Conservation (phyloP, 345 rosid genomes). For the Hypericum perforatum region DNA sequence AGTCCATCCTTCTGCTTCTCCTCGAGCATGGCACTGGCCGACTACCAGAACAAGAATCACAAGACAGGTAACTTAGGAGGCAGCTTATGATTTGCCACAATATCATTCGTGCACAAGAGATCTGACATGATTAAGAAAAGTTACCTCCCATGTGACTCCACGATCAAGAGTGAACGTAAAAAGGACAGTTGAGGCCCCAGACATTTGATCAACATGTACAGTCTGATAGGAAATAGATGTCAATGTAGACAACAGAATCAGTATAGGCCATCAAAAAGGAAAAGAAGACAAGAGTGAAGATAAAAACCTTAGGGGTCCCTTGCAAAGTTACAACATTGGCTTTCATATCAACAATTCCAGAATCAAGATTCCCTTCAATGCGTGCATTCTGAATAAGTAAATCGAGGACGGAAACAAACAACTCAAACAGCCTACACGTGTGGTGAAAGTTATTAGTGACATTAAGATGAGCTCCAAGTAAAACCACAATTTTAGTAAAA, state of each 20-base stretch:
- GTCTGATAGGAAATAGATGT: slow-evolving; percentile 40
- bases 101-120: neutral
- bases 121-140: neutral
- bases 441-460: slow-evolving; percentile 18
- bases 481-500: slow-evolving; percentile 6
- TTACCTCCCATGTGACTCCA: slow-evolving; percentile 93
- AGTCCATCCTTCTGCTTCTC: slow-evolving; percentile 76
- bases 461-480: slow-evolving; percentile 8
- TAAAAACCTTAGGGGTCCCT: slow-evolving; percentile 78
- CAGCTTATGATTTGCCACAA: neutral
- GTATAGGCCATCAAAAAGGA: neutral
- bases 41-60: slow-evolving; percentile 30
- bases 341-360: slow-evolving; percentile 92
- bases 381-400: slow-evolving; percentile 91
- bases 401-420: slow-evolving; percentile 79
- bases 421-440: slow-evolving; percentile 71
- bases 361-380: slow-evolving; percentile 85
- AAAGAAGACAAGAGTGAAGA: slow-evolving; percentile 16
- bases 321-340: slow-evolving; percentile 71
- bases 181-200: slow-evolving; percentile 87
- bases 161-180: slow-evolving; percentile 89
- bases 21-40: slow-evolving; percentile 63
- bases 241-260: slow-evolving; percentile 16
- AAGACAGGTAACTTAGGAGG: neutral
- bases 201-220: slow-evolving; percentile 91